Conservation (phyloP, 495 filamentous ascomycete species). For the Lichenothelia convexa region DNA sequence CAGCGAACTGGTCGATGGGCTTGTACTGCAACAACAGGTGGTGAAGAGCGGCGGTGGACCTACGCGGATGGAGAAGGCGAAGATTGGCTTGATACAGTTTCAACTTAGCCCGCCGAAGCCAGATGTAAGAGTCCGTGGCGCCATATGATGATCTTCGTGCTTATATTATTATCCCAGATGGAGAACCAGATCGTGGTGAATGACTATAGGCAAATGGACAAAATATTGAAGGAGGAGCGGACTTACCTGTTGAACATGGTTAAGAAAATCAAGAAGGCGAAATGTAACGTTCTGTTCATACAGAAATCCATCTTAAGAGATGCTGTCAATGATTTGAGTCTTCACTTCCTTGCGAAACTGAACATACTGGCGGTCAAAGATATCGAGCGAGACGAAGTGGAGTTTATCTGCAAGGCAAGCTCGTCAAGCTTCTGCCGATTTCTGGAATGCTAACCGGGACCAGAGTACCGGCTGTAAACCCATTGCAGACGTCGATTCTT, state of each 20-base stretch:
- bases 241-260: slow-evolving; percentile 95
- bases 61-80: slow-evolving; percentile 87
- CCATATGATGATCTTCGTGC: background rate
- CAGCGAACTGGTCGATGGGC: slow-evolving; percentile 87
- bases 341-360: slow-evolving; percentile 94
- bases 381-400: slow-evolving; percentile 94
- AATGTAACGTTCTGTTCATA: slow-evolving; percentile 96
- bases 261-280: slow-evolving; percentile 99
- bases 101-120: slow-evolving; percentile 95
- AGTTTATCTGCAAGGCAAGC: slow-evolving; percentile 99
- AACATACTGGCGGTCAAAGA: slow-evolving; percentile 93
- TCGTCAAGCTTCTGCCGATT: background rate
- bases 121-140: slow-evolving; percentile 38
- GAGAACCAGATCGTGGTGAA: slow-evolving; percentile 98
- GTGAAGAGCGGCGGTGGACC: slow-evolving; percentile 89
- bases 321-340: slow-evolving; percentile 88
- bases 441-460: slow-evolving; percentile 8
- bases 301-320: slow-evolving; percentile 97
- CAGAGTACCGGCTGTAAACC: slow-evolving; percentile 94
- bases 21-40: slow-evolving; percentile 81
- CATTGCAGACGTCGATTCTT: slow-evolving; percentile 94
- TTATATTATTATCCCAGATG: slow-evolving; percentile 39
- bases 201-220: slow-evolving; percentile 99
- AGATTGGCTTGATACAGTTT: slow-evolving; percentile 94
- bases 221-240: slow-evolving; percentile 97